Conservation (phyloP, 73 alveolate species). For the Uronychia binucleata region DNA sequence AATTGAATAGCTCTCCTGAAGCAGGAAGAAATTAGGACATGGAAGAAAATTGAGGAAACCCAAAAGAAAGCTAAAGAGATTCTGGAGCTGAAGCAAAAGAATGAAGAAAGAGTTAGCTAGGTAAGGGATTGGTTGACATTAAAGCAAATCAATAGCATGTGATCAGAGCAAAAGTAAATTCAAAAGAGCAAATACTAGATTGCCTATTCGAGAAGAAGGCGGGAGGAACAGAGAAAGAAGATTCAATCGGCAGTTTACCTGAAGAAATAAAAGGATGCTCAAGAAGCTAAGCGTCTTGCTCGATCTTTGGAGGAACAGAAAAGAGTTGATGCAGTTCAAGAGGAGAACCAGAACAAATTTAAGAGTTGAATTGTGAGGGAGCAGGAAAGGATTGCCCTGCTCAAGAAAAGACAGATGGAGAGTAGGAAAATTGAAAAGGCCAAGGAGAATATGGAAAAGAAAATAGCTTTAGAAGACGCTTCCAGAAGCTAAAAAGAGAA, state of each 20-base stretch:
- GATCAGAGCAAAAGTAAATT: not conserved
- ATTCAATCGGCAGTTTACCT: constrained; percentile 28
- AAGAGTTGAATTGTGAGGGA: constrained; percentile 16
- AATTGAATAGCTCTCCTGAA: constrained; percentile 29
- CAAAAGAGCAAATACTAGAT: constrained; percentile 17
- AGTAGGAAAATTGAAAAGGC: constrained; percentile 23
- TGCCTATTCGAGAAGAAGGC: constrained; percentile 19
- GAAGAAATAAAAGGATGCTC: constrained; percentile 37
- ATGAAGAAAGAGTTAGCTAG: constrained; percentile 7
- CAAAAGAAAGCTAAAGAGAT: constrained; percentile 28
- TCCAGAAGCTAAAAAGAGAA: constrained; percentile 19
- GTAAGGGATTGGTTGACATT: not conserved
- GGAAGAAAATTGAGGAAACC: constrained; percentile 59
- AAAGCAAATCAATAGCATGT: not conserved
- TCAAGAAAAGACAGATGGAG: constrained; percentile 18
- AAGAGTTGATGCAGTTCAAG: not conserved
- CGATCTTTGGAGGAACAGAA: constrained; percentile 11
- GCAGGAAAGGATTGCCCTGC: constrained; percentile 25
- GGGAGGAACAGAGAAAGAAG: constrained; percentile 30
- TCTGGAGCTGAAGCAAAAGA: constrained; percentile 21
- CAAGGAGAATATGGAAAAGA: constrained; percentile 17
- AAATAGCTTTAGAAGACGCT: constrained; percentile 34
- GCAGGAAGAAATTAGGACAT: constrained; percentile 20
- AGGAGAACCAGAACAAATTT: not conserved
- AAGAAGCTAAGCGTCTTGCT: constrained; percentile 5